Evolutionary conservation across 768 basidiomycete species (phyloP).

Genomic region (Boletus sp.): DNA sequence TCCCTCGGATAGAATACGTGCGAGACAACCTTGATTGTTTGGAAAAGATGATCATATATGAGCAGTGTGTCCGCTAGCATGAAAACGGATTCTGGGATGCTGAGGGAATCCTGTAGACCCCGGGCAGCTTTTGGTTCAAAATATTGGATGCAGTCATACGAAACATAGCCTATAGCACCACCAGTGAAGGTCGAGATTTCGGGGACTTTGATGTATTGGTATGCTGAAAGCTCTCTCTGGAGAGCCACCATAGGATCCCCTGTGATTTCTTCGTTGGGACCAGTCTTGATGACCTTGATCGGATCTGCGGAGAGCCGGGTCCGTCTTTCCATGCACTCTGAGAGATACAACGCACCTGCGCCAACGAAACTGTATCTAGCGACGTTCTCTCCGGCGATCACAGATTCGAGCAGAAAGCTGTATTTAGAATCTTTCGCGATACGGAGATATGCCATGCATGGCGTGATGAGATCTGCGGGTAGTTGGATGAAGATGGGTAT

Average conservation of each 20-base stretch:
- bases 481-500: constrained; percentile 91
- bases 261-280: constrained; percentile 73
- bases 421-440: constrained; percentile 90
- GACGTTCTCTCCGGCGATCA: constrained; percentile 85
- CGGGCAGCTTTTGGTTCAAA: constrained; percentile 93
- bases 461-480: constrained; percentile 94
- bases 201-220: constrained; percentile 89
- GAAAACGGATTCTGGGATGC: constrained; percentile 94
- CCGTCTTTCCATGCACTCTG: background rate
- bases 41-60: constrained; percentile 96
- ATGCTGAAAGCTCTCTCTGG: constrained; percentile 81
- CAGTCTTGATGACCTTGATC: constrained; percentile 86
- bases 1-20: constrained; percentile 87
- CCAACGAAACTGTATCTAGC: constrained; percentile 97
- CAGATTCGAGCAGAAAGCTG: constrained; percentile 93
- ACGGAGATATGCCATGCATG: constrained; percentile 94
- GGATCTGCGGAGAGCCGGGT: constrained; percentile 60
- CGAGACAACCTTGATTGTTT: constrained; percentile 92
- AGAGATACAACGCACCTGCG: constrained; percentile 59
- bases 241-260: constrained; percentile 88
- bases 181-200: constrained; percentile 95
- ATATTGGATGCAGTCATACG: constrained; percentile 94
- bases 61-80: constrained; percentile 96
- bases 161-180: constrained; percentile 95
- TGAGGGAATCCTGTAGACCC: constrained; percentile 69